Percentiles rank a stretch among this genome's conserved stretches.
Conservation (phyloP, 2,329 filamentous ascomycete genomes). For the Elsinoe arachidis region DNA sequence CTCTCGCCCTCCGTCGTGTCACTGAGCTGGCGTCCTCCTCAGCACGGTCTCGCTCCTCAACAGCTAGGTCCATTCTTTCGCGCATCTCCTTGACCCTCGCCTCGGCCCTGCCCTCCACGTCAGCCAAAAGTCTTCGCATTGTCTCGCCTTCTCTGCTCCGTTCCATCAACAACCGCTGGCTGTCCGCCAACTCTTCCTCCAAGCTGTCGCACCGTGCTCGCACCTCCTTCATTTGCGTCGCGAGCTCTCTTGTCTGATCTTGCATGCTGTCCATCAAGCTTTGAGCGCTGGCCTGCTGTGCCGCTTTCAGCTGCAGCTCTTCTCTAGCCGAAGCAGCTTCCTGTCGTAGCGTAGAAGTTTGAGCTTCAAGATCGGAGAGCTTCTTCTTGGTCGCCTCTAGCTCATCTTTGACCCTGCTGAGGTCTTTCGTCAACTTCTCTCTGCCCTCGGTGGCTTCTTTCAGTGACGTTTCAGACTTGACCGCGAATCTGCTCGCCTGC, state of each 20-base stretch:
- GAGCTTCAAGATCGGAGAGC: slow-evolving; percentile 65
- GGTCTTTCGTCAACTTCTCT: slow-evolving; percentile 62
- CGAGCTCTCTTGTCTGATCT: slow-evolving; percentile 80
- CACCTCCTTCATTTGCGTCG: slow-evolving; percentile 84
- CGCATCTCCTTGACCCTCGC: slow-evolving; percentile 79
- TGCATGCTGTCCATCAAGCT: slow-evolving; percentile 85
- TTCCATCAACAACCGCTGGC: slow-evolving; percentile 76
- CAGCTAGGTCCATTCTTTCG: slow-evolving; percentile 73
- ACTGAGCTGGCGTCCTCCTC: slow-evolving; percentile 82
- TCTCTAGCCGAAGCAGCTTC: slow-evolving; percentile 64
- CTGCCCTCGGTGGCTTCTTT: slow-evolving; percentile 64
- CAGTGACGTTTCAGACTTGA: slow-evolving; percentile 69
- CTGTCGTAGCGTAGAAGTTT: slow-evolving; percentile 57
- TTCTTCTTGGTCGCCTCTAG: slow-evolving; percentile 47
- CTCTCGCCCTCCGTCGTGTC: slow-evolving; percentile 66
- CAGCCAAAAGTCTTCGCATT: slow-evolving; percentile 79
- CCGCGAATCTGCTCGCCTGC: slow-evolving; percentile 65
- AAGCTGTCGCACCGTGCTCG: slow-evolving; percentile 73
- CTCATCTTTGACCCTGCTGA: slow-evolving; percentile 65
- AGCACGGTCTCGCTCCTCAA: slow-evolving; percentile 87
- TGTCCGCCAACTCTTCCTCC: slow-evolving; percentile 85
- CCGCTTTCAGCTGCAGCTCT: slow-evolving; percentile 73
- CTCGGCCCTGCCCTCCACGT: slow-evolving; percentile 78
- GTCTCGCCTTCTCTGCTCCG: slow-evolving; percentile 87
- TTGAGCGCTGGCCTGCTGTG: slow-evolving; percentile 78